Base-by-base conservation (phyloP, 495 filamentous ascomycete species). In the Penicillium nucicola region DNA sequence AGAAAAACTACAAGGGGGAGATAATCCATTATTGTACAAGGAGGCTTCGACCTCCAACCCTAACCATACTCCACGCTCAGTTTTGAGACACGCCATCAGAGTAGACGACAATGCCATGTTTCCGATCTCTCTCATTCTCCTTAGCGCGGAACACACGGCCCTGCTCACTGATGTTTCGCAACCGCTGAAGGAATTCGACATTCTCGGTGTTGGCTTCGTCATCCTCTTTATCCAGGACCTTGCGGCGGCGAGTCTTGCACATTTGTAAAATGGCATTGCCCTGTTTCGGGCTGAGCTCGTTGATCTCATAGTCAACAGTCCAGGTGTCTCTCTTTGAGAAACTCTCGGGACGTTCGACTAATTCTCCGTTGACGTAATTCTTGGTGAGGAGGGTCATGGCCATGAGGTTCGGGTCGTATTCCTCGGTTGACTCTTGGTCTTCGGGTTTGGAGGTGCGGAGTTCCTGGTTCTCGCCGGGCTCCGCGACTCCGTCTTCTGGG, bases 241-340 rank as follows among this genome's bases (percentile, higher is more conserved):
- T 14, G 3, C 15, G 11, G 14, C 34, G 72, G 22, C 76, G 66
- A 40, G 62, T 60, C 13, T 70, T 19, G 55, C 88, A 90, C 23
- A 84, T 22, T 13, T 10, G 15, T 18, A 48, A n/a, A 11, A 41
- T 57, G 0, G 19, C 64, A 19, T 65, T 55, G 2, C 77, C 79
- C 3, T 62, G 41, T 0, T 44, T 17, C 0, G 56, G 49, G 0
- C 57, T 31, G 2, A 84, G 56, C 58, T 93, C 87, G 37, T 75
- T 67, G 25, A 96, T 63, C 19, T 80, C 74, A 66, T 95, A 96
- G 47, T 95, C 84, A 33, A 97, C 69, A 0, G 67, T 65, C 92
- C 93, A 98, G 1, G 69, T 64, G 53, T 92, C 81, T 0, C 53
- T 11, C 12, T 67, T 39, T 0, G 25, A 54, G 35, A 95, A 62